Base-by-base conservation (phyloP, 1,284 basidiomycete genomes). In the Malassezia slooffiae region DNA sequence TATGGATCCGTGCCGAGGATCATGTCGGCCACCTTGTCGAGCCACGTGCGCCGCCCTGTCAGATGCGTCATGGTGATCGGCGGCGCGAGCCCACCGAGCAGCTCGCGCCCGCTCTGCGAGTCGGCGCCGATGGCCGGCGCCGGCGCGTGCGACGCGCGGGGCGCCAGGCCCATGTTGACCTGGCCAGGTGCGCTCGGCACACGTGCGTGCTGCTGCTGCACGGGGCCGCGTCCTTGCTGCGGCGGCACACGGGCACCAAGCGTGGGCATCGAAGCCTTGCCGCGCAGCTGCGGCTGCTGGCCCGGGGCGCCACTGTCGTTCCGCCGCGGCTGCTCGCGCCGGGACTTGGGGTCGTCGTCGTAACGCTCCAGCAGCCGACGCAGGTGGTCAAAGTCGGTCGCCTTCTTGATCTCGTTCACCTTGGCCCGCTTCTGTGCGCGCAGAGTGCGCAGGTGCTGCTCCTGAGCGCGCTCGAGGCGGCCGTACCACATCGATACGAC, bases 401-500 rank as follows among this genome's bases (percentile, higher is more conserved):
- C 88, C 72, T 87, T 85, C 75, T 99, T 99, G 59, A 97, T 85
- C 63, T 95, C 90, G 57, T 93, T 90, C 22, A 99, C 78, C 67
- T 87, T 90, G 29, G 78, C 77, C 27, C 84, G 80, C 58, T 90
- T 87, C 62, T 83, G 75, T 61, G 81, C 81, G 55, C 85, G 77
- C 10, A 95, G 74, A 0, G 74, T 70, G 48, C 81, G 80, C 13
- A 97, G 74, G 10, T 81, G 80, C 61, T 79, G 83, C 70, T 96
- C 90, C 33, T 47, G 29, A 19, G 41, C 43, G 4, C 26, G 37
- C 23, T 41, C 40, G 26, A 40, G 28, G 10, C 43, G 35, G 3
- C 43, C 16, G 26, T 41, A 45, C 39, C 39, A 46, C 4, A 38
- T 21, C 9, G 38, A 23, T 16, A 45, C 23, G 4, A 41, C 3